phyloP scores from a whole-genome alignment of 2,329 filamentous ascomycete species.

The Neonectria hederae region DNA sequence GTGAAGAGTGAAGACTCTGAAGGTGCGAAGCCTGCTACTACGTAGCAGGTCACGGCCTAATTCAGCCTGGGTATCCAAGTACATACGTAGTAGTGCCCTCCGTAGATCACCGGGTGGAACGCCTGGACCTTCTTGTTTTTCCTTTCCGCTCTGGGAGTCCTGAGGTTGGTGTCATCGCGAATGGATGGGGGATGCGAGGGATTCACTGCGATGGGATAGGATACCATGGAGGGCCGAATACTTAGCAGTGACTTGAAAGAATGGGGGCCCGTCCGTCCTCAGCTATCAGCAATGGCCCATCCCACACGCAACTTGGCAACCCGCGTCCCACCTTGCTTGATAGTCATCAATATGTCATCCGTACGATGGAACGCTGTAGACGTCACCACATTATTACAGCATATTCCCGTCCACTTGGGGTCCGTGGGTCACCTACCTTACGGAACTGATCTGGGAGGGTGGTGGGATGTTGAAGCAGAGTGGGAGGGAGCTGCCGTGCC shows the following conservation, averaged over 20 bases:
- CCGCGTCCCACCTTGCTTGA: conserved; percentile 2
- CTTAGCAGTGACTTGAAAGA: not conserved
- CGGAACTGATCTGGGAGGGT: not conserved
- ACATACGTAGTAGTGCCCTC: not conserved
- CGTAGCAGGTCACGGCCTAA: not conserved
- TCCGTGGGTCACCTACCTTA: no score
- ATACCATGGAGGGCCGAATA: not conserved
- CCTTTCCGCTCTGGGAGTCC: not conserved
- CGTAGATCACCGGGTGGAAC: not conserved
- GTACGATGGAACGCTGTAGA: not conserved
- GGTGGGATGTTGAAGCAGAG: not conserved
- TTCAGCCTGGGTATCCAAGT: not conserved
- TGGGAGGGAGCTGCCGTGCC: conserved; percentile 4
- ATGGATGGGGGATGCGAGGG: not conserved
- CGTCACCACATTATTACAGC: not conserved
- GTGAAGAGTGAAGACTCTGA: not conserved
- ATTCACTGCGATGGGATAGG: not conserved
- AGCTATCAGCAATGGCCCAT: not conserved
- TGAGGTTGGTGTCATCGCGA: not conserved
- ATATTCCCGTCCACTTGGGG: not conserved
- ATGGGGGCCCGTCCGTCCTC: not conserved
- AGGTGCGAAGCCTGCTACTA: no score
- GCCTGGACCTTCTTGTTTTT: not conserved
- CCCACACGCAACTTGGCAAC: not conserved
- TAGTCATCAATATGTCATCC: not conserved